These are phyloP conservation scores for Leishmania turanica DNA, from an alignment of 208 protist species.

Conservation along the genomic window DNA sequence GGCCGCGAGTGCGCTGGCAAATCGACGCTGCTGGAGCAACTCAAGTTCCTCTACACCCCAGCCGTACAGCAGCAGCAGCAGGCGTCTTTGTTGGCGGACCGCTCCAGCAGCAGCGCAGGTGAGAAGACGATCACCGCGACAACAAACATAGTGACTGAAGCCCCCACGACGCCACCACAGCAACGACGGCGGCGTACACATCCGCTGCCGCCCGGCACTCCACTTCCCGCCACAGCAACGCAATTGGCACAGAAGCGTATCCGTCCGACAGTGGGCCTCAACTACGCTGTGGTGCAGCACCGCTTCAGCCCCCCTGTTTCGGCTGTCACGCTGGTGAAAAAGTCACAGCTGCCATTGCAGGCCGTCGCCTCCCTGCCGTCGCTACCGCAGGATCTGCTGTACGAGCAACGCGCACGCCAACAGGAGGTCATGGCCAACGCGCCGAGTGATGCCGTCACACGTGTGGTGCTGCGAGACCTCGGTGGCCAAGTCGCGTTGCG, in stretches of 20 bases:
- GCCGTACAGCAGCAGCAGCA: slow-evolving; percentile 18
- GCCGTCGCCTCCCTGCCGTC: slow-evolving; percentile 47
- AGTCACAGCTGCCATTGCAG: slow-evolving; percentile 85
- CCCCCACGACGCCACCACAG: background rate
- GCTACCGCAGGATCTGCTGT: slow-evolving; percentile 11
- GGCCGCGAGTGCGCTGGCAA: slow-evolving; percentile 97
- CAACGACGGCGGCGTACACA: background rate
- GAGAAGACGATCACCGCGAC: background rate
- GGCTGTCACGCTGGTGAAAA: slow-evolving; percentile 12
- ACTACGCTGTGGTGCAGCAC: slow-evolving; percentile 95
- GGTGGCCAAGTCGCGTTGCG: slow-evolving; percentile 95
- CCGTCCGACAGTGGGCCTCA: slow-evolving; percentile 97
- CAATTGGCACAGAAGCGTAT: slow-evolving; percentile 84
- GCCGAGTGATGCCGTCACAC: slow-evolving; percentile 33
- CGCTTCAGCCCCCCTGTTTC: slow-evolving; percentile 35
- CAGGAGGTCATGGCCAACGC: slow-evolving; percentile 12
- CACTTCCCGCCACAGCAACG: slow-evolving; percentile 21
- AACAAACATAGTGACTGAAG: background rate
- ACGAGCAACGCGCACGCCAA: slow-evolving; percentile 19
- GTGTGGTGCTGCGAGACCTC: slow-evolving; percentile 96
- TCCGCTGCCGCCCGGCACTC: slow-evolving; percentile 25
- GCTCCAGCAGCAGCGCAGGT: slow-evolving; percentile 3
- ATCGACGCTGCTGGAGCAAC: slow-evolving; percentile 98
- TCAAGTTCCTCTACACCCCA: slow-evolving; percentile 90
- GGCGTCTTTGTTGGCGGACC: background rate